Evolutionary conservation across 2,329 filamentous ascomycete species (phyloP).

Genomic region (Sporothrix globosa): DNA sequence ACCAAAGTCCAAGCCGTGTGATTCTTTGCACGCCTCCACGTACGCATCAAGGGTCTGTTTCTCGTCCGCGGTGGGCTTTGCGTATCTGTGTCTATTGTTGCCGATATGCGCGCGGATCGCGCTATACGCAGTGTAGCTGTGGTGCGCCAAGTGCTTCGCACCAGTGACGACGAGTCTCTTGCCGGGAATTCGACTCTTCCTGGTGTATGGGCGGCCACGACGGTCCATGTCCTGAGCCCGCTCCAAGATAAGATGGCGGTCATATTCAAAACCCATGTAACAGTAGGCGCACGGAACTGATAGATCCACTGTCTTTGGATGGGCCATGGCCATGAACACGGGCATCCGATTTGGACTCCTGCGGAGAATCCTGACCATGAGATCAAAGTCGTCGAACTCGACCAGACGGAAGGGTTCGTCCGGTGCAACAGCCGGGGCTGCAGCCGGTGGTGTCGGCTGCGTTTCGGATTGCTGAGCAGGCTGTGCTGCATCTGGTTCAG

Average conservation of each 20-base stretch:
- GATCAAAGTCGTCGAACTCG: too few species aligned
- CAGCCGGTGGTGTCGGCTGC: neutral
- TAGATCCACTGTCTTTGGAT: neutral
- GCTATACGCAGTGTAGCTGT: neutral
- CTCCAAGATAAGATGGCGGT: too few species aligned
- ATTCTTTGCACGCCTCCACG: slow-evolving; percentile 31
- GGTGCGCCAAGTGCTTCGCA: neutral
- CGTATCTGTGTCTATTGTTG: neutral
- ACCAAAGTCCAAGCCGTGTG: slow-evolving; percentile 16
- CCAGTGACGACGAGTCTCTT: neutral
- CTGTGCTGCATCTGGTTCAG: neutral
- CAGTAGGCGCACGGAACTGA: neutral
- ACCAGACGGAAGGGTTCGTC: neutral
- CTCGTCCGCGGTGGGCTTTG: neutral
- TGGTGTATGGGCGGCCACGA: neutral
- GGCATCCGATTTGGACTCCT: neutral
- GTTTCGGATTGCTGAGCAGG: neutral
- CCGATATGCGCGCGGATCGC: neutral
- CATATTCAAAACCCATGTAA: neutral
- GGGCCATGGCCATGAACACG: neutral
- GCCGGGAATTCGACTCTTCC: neutral
- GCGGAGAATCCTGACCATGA: too few species aligned
- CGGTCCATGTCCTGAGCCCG: too few species aligned
- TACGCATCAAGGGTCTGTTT: slow-evolving; percentile 1
- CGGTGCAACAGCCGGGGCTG: neutral